These are phyloP conservation scores for Periconia sp. DNA, from an alignment of 2,329 filamentous ascomycete species.

Conservation along the genomic window DNA sequence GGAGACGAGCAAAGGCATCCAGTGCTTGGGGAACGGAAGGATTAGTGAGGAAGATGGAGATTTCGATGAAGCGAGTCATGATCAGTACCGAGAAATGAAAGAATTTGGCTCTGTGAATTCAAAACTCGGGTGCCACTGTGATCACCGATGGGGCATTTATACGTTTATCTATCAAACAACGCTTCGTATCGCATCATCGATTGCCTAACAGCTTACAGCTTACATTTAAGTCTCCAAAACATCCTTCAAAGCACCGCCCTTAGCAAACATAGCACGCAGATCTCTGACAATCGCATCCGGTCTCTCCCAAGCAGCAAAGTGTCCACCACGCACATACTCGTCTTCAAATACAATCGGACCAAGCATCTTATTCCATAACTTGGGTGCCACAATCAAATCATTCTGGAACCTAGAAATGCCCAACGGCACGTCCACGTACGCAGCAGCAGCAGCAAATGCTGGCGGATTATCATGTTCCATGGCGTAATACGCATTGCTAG, in stretches of 20 bases:
- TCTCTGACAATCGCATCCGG: conserved; percentile 59
- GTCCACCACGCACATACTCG: conserved; percentile 51
- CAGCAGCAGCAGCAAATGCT: conserved; percentile 1
- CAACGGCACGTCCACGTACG: conserved; percentile 20
- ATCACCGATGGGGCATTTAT: no score
- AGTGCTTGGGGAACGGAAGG: background rate
- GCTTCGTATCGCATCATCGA: no score
- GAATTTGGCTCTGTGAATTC: no score
- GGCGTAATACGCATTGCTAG: conserved; percentile 57
- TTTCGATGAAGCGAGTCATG: no score
- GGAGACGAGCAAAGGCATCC: conserved; percentile 14
- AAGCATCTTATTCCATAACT: conserved; percentile 12
- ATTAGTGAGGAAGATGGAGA: background rate
- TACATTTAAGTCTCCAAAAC: conserved; percentile 5
- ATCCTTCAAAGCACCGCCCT: conserved; percentile 20
- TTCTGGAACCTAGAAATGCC: conserved; percentile 11
- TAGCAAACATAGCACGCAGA: conserved; percentile 60
- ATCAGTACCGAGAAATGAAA: no score
- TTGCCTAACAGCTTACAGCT: no score
- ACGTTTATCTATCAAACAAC: no score
- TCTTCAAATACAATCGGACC: conserved; percentile 60
- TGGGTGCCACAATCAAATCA: conserved; percentile 9
- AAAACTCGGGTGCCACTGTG: no score
- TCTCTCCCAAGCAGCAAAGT: conserved; percentile 63
- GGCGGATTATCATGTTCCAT: conserved; percentile 21